Evolutionary conservation across 768 basidiomycete genomes (phyloP), one percentile per base, ranked within the genome.

Genomic region (Suillus hirtellus): DNA sequence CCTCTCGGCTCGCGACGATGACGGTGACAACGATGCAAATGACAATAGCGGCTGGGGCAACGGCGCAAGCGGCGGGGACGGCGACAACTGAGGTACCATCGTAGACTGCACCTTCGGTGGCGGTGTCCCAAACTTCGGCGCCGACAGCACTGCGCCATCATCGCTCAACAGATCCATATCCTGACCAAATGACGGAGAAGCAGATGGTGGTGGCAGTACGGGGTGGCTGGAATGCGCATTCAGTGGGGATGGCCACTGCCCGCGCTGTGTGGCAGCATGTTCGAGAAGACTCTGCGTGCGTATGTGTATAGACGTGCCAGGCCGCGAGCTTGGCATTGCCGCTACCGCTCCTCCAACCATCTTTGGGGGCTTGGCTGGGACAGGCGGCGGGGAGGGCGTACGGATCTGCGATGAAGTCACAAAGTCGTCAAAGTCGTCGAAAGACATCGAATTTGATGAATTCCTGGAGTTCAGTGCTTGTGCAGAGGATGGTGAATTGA

Each of bases 221-320:
- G 56, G 24, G 10, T 12, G 24, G 43, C 58, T 66, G 17, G 64
- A 69, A 63, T 70, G 76, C 54, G 76, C 71, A 24, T 67, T 65
- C 40, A 60, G 40, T 6, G 49, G 60, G 19, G 63, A 64, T 24
- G 82, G 81, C 81, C 81, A 83, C 4, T 68, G 62, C 1, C 81
- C 77, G 3, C 77, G 73, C 15, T 79, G 78, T 3, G 85, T 74
- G 9, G 86, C 86, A 9, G 85, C 89, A 17, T 73, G 76, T 65
- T 86, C 81, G 67, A 91, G 71, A 31, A 90, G 77, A 64, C 79
- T 86, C 64, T 82, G 72, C 2, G 88, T 86, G 44, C 88, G 84
- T 62, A 81, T 78, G 65, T 87, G 87, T 14, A 81, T 62, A 34
- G 61, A 71, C 59, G 60, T 61, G 47, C 24, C 11, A 40, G 66